Base-by-base conservation (phyloP, 306 rosid species). In the Prinsepia uniflora region DNA sequence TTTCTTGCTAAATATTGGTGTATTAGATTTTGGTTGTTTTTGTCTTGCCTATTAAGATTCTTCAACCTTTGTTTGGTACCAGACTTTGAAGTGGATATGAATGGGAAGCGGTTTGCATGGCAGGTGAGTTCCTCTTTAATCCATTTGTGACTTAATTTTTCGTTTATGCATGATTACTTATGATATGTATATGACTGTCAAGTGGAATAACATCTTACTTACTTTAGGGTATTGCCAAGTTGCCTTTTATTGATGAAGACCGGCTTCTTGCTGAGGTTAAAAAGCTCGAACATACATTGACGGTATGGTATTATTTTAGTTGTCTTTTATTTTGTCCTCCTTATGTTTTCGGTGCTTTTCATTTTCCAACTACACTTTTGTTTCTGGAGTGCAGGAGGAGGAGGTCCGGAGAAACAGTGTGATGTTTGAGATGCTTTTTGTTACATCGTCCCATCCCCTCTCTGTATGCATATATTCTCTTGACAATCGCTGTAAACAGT, bases 61-160 rank as follows among this genome's bases (percentile, higher is more conserved):
- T 72, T 53, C 62, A 80, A 66, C 81, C 71, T 41, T 78, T 70
- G 44, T 39, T 76, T 36, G 67, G n/a, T 81, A 19, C 34, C 97
- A 91, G 99, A 95, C 70, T 95, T 95, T 81, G 97, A 95, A 64
- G 99, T 95, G 80, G 99, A 95, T 84, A 95, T 95, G 99, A 95
- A 91, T 78, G 99, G 99, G 13, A 95, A 91, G 85, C 96, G 99
- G 65, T 95, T 6, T 80, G 82, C 97, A 18, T 95, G 99, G 99
- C 96, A 89, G 99, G 99, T 95, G 75, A 40, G 69, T 70, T 82
- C 78, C 12, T 54, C 41, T 66, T 45, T 65, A 30, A 48, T 18
- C 22, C n/a, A 40, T 36, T 71, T 70, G 58, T 52, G 34, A 48
- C 4, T 50, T 8, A 24, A 55, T 76, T 65, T 79, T 76, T 10